Evolutionary conservation across 192 early-diverging fungal genomes (phyloP).

Genomic region (Coemansia sp.): DNA sequence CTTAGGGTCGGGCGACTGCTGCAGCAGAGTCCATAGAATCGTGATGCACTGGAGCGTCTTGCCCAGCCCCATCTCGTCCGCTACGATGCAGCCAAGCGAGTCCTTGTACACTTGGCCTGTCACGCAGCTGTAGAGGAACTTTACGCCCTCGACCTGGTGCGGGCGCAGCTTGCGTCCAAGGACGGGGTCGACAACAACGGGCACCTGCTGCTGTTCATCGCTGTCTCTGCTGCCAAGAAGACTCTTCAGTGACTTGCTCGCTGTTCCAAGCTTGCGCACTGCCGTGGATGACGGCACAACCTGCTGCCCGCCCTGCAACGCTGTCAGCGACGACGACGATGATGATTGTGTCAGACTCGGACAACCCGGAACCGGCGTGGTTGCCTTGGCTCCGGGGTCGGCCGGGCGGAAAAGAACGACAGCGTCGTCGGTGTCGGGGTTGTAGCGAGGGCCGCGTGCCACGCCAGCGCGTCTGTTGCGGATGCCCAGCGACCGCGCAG

Average conservation of each 20-base stretch:
- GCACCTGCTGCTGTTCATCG: constrained; percentile 41
- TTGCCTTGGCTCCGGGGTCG: constrained; percentile 54
- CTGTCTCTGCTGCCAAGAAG: constrained; percentile 42
- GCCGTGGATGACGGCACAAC: neutral
- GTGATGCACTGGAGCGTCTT: constrained; percentile 91
- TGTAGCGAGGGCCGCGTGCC: constrained; percentile 67
- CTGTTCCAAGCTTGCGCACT: constrained; percentile 12
- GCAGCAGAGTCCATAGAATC: constrained; percentile 94
- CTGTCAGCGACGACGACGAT: constrained; percentile 9
- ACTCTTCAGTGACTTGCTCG: constrained; percentile 54
- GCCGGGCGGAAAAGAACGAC: constrained; percentile 82
- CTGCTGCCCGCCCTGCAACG: neutral
- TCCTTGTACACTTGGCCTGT: constrained; percentile 73
- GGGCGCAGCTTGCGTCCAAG: constrained; percentile 84
- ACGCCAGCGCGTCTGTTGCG: constrained; percentile 50
- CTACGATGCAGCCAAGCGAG: constrained; percentile 97
- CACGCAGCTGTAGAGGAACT: constrained; percentile 92
- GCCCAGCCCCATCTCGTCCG: constrained; percentile 95
- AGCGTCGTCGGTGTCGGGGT: constrained; percentile 78
- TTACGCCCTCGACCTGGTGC: constrained; percentile 95
- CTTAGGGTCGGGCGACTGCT: constrained; percentile 82
- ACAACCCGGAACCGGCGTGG: constrained; percentile 43
- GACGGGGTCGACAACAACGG: constrained; percentile 85
- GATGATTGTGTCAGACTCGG: constrained; percentile 25
- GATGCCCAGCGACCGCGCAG: constrained; percentile 57